Evolutionary conservation across 2,329 filamentous ascomycete species (phyloP).

Genomic region (Aspergillus sp.): DNA sequence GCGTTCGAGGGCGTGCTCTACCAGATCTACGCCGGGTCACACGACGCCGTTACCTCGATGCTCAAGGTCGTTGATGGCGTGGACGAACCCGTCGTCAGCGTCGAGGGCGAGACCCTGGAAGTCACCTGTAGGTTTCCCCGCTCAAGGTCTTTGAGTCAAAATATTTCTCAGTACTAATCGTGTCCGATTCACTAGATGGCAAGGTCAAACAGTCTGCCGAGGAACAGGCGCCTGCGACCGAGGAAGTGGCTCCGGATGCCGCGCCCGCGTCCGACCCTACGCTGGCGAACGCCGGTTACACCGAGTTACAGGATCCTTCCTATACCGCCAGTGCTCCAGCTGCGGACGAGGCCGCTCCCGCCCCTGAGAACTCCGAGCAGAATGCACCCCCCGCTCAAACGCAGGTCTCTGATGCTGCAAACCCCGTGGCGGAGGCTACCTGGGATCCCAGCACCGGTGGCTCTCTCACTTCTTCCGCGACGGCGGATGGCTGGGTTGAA

Average conservation of each 20-base stretch:
- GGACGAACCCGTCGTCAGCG: conserved; percentile 57
- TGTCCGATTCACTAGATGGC: conserved; percentile 40
- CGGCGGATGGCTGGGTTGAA: conserved; percentile 71
- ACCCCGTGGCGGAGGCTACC: conserved; percentile 50
- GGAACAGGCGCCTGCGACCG: conserved; percentile 37
- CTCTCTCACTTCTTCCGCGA: conserved; percentile 48
- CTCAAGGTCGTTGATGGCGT: conserved; percentile 61
- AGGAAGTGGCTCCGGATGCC: conserved; percentile 41
- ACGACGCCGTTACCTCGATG: conserved; percentile 58
- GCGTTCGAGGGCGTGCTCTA: conserved; percentile 65
- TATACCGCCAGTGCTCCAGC: conserved; percentile 57
- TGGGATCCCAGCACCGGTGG: conserved; percentile 55
- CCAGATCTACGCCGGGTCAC: conserved; percentile 63
- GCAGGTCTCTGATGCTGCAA: conserved; percentile 43
- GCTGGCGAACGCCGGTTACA: conserved; percentile 58
- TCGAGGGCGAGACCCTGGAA: conserved; percentile 54
- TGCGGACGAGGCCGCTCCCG: conserved; percentile 44
- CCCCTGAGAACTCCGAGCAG: conserved; percentile 21
- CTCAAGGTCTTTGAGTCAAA: neutral
- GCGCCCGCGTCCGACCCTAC: conserved; percentile 56
- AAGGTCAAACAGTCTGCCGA: conserved; percentile 53
- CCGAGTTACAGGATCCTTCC: conserved; percentile 55
- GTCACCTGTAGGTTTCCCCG: conserved; percentile 55
- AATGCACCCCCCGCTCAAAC: conserved; percentile 39
- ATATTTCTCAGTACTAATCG: conserved; percentile 3